Percentiles rank a stretch among this genome's conserved stretches.
These are phyloP conservation scores for Anisogramma anomala DNA, from an alignment of 2,329 filamentous ascomycete genomes.

Conservation along the genomic window DNA sequence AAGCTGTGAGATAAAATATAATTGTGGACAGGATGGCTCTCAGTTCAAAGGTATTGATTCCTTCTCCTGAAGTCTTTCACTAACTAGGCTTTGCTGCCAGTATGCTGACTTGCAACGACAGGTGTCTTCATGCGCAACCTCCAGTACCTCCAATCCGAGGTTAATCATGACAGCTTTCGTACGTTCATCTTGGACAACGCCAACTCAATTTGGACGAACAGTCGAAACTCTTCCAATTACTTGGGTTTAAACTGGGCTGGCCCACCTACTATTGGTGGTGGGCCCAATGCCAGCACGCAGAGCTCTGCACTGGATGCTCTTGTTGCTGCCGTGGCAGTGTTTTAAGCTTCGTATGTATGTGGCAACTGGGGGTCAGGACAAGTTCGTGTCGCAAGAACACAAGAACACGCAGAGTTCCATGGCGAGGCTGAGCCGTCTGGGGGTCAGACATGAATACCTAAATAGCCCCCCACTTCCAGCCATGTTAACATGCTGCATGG, in stretches of 20 bases:
- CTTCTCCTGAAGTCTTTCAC: neutral
- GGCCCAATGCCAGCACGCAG: slow-evolving; percentile 46
- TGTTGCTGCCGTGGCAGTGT: slow-evolving; percentile 44
- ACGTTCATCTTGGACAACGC: slow-evolving; percentile 50
- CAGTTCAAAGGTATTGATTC: slow-evolving; percentile 50
- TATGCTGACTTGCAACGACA: neutral
- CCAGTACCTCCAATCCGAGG: slow-evolving; percentile 39
- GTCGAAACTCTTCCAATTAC: slow-evolving; percentile 36
- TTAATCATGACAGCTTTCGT: slow-evolving; percentile 37
- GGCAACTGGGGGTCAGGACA: no score
- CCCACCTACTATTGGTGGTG: slow-evolving; percentile 31
- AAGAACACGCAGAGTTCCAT: no score
- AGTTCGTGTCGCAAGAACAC: no score
- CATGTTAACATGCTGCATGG: no score
- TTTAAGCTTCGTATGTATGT: slow-evolving; percentile 18
- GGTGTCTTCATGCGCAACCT: slow-evolving; percentile 55
- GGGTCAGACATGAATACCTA: no score
- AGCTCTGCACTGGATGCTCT: slow-evolving; percentile 55
- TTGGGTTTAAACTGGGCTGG: slow-evolving; percentile 57
- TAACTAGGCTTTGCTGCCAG: neutral
- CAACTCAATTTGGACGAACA: slow-evolving; percentile 51
- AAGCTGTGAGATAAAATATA: slow-evolving; percentile 40
- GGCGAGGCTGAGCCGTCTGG: no score
- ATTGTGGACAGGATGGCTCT: slow-evolving; percentile 32
- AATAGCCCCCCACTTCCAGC: no score